Evolutionary conservation across 768 basidiomycete genomes (phyloP), one percentile per base, ranked within the genome.

Genomic region (Hericium coralloides): DNA sequence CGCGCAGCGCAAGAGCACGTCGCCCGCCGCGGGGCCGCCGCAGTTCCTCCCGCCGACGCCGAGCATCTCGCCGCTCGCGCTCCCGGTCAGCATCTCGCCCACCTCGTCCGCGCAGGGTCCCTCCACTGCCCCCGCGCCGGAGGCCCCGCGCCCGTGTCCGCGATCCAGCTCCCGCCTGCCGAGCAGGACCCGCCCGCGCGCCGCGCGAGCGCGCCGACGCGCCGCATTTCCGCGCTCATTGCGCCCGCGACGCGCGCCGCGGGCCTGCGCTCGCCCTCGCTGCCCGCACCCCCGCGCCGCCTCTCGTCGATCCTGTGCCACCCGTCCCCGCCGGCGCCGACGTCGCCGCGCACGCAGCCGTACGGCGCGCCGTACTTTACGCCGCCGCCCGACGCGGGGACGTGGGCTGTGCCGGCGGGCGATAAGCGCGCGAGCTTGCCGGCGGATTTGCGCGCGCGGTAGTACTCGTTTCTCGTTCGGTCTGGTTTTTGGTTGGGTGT

Each of bases 351-450:
- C 23, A 63, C 61, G 1, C 61, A 63, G 53, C 61, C 61, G 25
- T 63, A 63, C 23, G 61, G 59, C 15, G 57, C 59, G 0, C 61
- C 61, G 15, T 63, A 63, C 47, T 61, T 61, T 9, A 58, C 57
- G 57, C 52, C 38, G 23, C 61, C 61, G 0, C 61, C 61, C 18
- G 47, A 57, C 22, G 56, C 60, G 3, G 61, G 61, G 23, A 55
- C 48, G 22, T 63, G 61, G 61, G 61, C 45, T 10, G 49, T 15
- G 49, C 15, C 18, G n/a, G 59, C 52, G 36, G 43, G n/a, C 17
- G 52, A 55, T 6, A 52, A 31, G 31, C 17, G 49, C 14, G n/a
- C 43, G 43, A 31, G 26, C 4, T 4, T 31, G 4, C 26, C 26
- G 2, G 26, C 26, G 26, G 26, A 31, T 31, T 4, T 31, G 26